Percentiles rank a stretch among this genome's conserved stretches.
Evolutionary conservation across 345 rosid species (phyloP).

Genomic region (Gossypium anomalum): DNA sequence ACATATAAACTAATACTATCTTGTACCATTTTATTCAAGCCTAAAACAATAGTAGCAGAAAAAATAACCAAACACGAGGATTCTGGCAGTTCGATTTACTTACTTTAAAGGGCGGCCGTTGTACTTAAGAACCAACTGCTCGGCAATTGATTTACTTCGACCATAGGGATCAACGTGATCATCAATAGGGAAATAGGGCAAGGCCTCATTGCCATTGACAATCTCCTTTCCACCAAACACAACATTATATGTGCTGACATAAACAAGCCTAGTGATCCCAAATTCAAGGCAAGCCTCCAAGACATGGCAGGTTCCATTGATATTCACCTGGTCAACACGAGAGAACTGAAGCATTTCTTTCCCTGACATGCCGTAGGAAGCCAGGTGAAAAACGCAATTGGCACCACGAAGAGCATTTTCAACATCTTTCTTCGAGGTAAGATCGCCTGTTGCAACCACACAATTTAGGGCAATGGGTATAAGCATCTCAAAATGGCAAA

Average conservation of each 20-base stretch:
- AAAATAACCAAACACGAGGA: neutral
- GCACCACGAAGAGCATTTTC: conserved; percentile 61
- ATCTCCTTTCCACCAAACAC: conserved; percentile 90
- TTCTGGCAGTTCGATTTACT: conserved; percentile 21
- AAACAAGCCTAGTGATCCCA: conserved; percentile 67
- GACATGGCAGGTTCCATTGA: conserved; percentile 73
- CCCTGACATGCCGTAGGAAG: conserved; percentile 93
- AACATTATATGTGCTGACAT: conserved; percentile 87
- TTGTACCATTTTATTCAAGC: neutral
- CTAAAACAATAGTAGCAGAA: neutral
- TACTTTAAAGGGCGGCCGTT: conserved; percentile 73
- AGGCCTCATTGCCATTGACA: conserved; percentile 63
- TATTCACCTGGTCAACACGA: conserved; percentile 76
- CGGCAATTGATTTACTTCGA: conserved; percentile 76
- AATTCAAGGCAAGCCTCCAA: conserved; percentile 61
- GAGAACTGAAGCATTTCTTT: conserved; percentile 89
- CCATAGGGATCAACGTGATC: conserved; percentile 69
- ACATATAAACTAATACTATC: neutral
- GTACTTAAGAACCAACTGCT: conserved; percentile 74
- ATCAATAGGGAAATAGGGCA: conserved; percentile 79
- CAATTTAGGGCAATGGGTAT: neutral
- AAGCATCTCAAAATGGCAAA: neutral
- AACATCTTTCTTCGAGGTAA: conserved; percentile 52
- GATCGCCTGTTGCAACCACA: conserved; percentile 44
- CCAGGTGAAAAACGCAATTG: conserved; percentile 79